Evolutionary conservation across 2,329 filamentous ascomycete genomes (phyloP).

Genomic region (Pestalotiopsis fici): DNA sequence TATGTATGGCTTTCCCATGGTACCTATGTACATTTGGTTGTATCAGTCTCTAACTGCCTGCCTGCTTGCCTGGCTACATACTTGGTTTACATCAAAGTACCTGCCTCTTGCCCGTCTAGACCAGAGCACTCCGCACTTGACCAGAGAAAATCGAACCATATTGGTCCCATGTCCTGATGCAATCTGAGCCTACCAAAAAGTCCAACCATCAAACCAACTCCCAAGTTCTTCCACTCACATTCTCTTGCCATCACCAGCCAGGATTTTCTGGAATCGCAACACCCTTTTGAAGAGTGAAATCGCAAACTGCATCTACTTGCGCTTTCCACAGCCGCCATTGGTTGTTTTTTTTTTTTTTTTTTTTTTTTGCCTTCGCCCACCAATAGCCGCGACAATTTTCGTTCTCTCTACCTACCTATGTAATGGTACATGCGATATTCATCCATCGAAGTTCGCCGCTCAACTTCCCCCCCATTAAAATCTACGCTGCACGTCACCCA

Average conservation of each 20-base stretch:
- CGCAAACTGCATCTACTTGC: background rate
- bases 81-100: too few species aligned
- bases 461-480: background rate
- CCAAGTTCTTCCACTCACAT: background rate
- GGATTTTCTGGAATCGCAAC: background rate
- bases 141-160: background rate
- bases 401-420: background rate
- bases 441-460: background rate
- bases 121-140: background rate
- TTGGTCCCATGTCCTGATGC: background rate
- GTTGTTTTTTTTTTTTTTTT: background rate
- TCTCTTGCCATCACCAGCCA: background rate
- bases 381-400: background rate
- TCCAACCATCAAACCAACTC: background rate
- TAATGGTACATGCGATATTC: background rate
- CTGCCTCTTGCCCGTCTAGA: too few species aligned
- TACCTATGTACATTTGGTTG: too few species aligned
- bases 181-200: background rate
- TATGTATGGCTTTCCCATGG: too few species aligned
- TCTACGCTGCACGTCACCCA: background rate
- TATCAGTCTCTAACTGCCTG: too few species aligned
- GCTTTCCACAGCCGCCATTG: too few species aligned
- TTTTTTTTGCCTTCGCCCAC: background rate
- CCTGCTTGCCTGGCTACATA: too few species aligned
- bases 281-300: background rate